Base-by-base conservation (phyloP, 2,329 filamentous ascomycete species). In the Aspergillus brunneoviolaceus region DNA sequence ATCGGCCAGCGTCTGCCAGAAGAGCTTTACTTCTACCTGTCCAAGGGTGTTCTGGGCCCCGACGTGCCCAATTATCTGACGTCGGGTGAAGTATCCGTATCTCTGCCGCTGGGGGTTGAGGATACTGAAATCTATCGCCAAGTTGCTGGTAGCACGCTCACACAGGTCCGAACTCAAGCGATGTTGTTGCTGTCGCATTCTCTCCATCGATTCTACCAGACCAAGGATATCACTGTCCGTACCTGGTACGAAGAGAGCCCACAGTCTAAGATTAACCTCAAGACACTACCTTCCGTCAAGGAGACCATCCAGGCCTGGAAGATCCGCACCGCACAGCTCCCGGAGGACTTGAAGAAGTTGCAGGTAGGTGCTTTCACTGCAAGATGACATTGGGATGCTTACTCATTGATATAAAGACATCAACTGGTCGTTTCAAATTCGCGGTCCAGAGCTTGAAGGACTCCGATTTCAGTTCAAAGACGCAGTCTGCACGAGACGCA, bases 11-110 rank as follows among this genome's bases (percentile, higher is more conserved):
- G 93, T 61, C 82, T 99, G 5, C 92, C 95, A 0, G 87, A 92
- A 47, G 95, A 99, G 76, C 82, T 98, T 19, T 93, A 94, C 73
- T 90, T 92, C 75, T 98, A 98, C 74, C 82, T 97, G 53, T 92
- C 92, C 60, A 88, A 85, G 55, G 95, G 92, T 35, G 80, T 97
- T 49, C 86, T 98, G 65, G 87, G 91, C 29, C 83, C 92, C 25
- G 87, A 91, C 51, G 82, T 96, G 42, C 84, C 96, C 12, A 91
- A 89, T 73, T 94, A 88, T 84, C 86, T 96, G 67, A 89, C 91
- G 4, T 89, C 91, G 57, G 87, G 89, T 64, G 88, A 94, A 72
- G 85, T 96, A 59, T 78, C 90, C 31, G 84, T 97, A 55, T 84
- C 87, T 55, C 89, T 94, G n/a, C 95, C 94, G 4, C 81, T 96